Conservation (phyloP, 495 filamentous ascomycete genomes). For the Penicillium riverlandense region DNA sequence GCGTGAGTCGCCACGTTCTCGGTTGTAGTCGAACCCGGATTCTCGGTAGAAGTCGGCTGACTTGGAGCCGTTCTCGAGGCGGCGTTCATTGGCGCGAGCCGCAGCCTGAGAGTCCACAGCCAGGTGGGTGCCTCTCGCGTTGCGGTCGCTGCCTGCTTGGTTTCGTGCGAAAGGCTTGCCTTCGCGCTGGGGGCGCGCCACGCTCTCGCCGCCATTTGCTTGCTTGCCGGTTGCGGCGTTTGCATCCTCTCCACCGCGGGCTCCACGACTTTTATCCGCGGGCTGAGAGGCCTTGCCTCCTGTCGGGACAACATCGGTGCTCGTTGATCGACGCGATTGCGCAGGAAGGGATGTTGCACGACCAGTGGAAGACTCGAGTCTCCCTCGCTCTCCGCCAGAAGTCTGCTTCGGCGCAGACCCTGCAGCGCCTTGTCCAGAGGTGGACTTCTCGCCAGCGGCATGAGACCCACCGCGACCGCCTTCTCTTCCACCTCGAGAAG, state of each 20-base stretch:
- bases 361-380: slow-evolving; percentile 27
- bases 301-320: slow-evolving; percentile 22
- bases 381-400: slow-evolving; percentile 28
- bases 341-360: slow-evolving; percentile 38
- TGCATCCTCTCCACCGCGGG: slow-evolving; percentile 28
- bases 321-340: slow-evolving; percentile 31
- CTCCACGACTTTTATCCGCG: slow-evolving; percentile 25
- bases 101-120: slow-evolving; percentile 29
- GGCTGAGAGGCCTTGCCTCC: slow-evolving; percentile 26
- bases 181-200: slow-evolving; percentile 25
- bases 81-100: slow-evolving; percentile 26
- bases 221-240: slow-evolving; percentile 18
- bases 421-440: slow-evolving; percentile 22
- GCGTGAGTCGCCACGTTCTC: slow-evolving; percentile 43
- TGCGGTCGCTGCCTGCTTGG: slow-evolving; percentile 28
- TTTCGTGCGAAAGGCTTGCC: slow-evolving; percentile 28
- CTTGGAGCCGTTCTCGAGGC: slow-evolving; percentile 33
- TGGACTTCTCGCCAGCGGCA: slow-evolving; percentile 42
- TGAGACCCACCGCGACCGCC: slow-evolving; percentile 46
- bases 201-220: slow-evolving; percentile 21
- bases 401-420: slow-evolving; percentile 26
- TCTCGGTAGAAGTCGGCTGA: slow-evolving; percentile 30
- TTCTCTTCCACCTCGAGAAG: slow-evolving; percentile 46
- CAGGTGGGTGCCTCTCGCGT: slow-evolving; percentile 19
- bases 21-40: slow-evolving; percentile 30